A percentile compares a stretch with the other conserved stretches of the same genome.
Evolutionary conservation across 768 basidiomycete genomes (phyloP).

Genomic region (Epithele typhae): DNA sequence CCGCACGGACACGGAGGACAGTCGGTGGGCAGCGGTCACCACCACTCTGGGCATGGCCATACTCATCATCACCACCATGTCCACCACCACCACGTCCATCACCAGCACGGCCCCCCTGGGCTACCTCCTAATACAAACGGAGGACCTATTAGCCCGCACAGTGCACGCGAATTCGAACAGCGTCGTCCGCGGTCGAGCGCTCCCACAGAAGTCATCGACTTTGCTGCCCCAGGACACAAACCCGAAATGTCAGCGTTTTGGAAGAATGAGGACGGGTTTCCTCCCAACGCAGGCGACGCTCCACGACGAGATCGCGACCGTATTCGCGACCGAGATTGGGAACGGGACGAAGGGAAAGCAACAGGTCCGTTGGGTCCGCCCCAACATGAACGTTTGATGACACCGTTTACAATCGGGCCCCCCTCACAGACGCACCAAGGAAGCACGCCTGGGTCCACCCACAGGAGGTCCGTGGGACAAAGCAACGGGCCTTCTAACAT

Average conservation of each 20-base stretch:
- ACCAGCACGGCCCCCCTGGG: conserved; percentile 5
- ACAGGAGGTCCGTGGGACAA: neutral
- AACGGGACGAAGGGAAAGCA: conserved; percentile 15
- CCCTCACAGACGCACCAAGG: too few relatives aligned
- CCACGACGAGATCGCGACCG: conserved; percentile 7
- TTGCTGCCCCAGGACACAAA: conserved; percentile 12
- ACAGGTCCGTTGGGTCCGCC: conserved; percentile 17
- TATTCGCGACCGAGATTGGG: conserved; percentile 23
- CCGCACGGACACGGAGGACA: conserved; percentile 12
- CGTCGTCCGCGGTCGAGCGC: conserved; percentile 22
- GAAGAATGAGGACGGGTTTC: conserved; percentile 18
- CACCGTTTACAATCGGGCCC: conserved; percentile 26
- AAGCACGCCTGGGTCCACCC: conserved; percentile 16
- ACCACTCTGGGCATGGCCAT: conserved; percentile 16
- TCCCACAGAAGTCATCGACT: conserved; percentile 24
- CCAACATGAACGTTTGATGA: conserved; percentile 26
- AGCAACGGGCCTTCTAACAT: conserved; percentile 9
- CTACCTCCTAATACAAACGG: conserved; percentile 3
- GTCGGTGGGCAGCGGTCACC: conserved; percentile 16
- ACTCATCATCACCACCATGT: conserved; percentile 31
- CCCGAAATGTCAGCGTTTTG: conserved; percentile 15
- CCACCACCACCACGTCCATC: conserved; percentile 30
- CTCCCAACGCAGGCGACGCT: neutral
- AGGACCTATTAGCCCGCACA: conserved; percentile 14
- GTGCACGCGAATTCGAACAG: conserved; percentile 18